Evolutionary conservation across 441 rosid genomes (phyloP).

Genomic region (Heliophila coronopifolia): DNA sequence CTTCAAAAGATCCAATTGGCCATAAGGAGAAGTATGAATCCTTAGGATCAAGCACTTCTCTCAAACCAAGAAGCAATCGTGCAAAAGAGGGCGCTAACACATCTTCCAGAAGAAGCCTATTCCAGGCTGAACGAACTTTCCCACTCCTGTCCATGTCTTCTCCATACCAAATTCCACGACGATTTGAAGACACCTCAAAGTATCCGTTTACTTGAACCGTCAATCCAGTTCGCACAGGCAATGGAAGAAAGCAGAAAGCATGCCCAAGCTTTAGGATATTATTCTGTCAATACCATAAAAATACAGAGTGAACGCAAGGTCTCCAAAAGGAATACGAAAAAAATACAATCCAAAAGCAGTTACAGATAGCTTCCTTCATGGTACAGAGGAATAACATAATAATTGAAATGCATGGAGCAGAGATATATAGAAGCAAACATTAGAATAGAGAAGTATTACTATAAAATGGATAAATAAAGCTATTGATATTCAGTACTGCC

Average conservation of each 20-base stretch:
- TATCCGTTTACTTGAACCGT: slow-evolving; percentile 86
- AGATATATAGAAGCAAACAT: background rate
- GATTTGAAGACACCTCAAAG: slow-evolving; percentile 97
- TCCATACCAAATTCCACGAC: slow-evolving; percentile 99
- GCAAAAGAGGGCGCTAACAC: slow-evolving; percentile 71
- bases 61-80: slow-evolving; percentile 62
- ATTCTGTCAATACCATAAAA: slow-evolving; percentile 43
- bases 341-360: slow-evolving; percentile 6
- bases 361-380: background rate
- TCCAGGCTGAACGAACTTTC: slow-evolving; percentile 91
- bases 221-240: slow-evolving; percentile 93
- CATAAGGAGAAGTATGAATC: slow-evolving; percentile 67
- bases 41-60: slow-evolving; percentile 54
- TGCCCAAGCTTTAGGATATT: slow-evolving; percentile 68
- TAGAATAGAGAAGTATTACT: background rate
- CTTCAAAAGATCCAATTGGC: slow-evolving; percentile 88
- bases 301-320: slow-evolving; percentile 23
- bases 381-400: background rate
- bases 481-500: slow-evolving; percentile 1
- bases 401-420: slow-evolving; percentile 8
- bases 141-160: slow-evolving; percentile 99
- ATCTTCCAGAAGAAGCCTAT: slow-evolving; percentile 91
- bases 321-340: slow-evolving; percentile 4
- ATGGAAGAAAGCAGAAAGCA: slow-evolving; percentile 96
- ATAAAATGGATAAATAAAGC: background rate